Evolutionary conservation across 1,139 yeast genomes (phyloP).

Genomic region (Saccharomyces pastorianus): DNA sequence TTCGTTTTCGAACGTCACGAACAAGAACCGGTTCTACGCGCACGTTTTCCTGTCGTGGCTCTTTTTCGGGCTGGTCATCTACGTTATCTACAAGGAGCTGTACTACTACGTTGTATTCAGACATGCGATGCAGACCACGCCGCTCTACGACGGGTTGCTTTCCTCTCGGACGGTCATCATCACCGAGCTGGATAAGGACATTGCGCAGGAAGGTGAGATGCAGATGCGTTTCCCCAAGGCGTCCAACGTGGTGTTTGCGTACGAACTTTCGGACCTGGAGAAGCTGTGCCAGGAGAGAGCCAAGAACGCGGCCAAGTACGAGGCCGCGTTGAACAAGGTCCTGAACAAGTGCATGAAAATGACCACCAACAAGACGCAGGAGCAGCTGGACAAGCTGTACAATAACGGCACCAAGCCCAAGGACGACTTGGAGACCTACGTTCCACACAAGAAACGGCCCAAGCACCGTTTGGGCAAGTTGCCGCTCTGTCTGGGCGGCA

Average conservation of each 20-base stretch:
- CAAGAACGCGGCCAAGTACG: constrained; percentile 48
- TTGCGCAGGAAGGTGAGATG: constrained; percentile 44
- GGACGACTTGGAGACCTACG: constrained; percentile 49
- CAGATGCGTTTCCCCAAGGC: constrained; percentile 55
- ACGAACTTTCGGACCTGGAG: constrained; percentile 47
- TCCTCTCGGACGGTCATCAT: constrained; percentile 61
- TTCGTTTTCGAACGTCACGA: constrained; percentile 54
- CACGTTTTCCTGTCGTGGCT: constrained; percentile 68
- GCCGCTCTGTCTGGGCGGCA: constrained; percentile 28
- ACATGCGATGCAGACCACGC: constrained; percentile 62
- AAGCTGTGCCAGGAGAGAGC: constrained; percentile 49
- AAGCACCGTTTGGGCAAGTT: constrained; percentile 37
- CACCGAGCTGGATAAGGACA: constrained; percentile 49
- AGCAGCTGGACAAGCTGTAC: constrained; percentile 29
- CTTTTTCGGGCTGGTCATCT: constrained; percentile 51
- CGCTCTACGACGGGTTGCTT: constrained; percentile 57
- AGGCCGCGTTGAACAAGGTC: constrained; percentile 48
- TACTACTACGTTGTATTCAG: constrained; percentile 59
- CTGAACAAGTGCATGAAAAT: constrained; percentile 48
- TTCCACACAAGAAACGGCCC: constrained; percentile 57
- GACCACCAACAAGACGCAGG: constrained; percentile 49
- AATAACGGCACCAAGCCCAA: constrained; percentile 33
- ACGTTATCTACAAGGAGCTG: constrained; percentile 62
- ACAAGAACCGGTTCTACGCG: constrained; percentile 57
- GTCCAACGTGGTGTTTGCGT: constrained; percentile 52